Conservation (phyloP, 176 grass and related monocot species). For the Tillandsia fasciculata region DNA sequence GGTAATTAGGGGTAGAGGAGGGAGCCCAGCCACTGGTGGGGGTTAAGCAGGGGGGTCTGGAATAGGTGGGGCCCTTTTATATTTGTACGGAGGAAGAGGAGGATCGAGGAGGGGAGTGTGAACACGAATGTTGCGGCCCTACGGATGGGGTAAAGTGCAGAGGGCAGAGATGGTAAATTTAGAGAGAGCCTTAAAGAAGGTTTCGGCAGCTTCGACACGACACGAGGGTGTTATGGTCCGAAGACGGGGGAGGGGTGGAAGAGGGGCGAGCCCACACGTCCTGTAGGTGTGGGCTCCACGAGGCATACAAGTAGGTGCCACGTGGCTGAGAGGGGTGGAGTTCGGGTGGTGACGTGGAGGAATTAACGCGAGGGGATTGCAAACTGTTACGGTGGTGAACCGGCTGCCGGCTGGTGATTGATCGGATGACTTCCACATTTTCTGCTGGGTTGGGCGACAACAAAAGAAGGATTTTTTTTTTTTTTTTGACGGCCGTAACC, state of each 20-base stretch:
- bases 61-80: too few species aligned
- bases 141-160: background rate
- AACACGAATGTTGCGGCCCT: background rate
- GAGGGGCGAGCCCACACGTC: background rate
- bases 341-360: background rate
- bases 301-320: slow-evolving; percentile 3
- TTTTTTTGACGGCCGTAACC: background rate
- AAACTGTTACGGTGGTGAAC: background rate
- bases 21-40: too few species aligned
- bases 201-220: background rate
- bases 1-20: too few species aligned
- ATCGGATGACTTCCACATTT: background rate
- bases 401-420: background rate
- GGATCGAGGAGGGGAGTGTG: slow-evolving; percentile 9
- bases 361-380: slow-evolving; percentile 8
- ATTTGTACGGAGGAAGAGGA: background rate
- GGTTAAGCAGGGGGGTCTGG: too few species aligned
- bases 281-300: background rate
- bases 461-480: background rate
- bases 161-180: too few species aligned
- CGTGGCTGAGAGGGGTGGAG: background rate
- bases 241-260: background rate
- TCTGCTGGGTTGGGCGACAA: slow-evolving; percentile 20
- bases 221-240: background rate
- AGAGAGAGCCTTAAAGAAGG: too few species aligned